phyloP scores from a whole-genome alignment of 2,329 filamentous ascomycete species.

The Penicillium sp. region DNA sequence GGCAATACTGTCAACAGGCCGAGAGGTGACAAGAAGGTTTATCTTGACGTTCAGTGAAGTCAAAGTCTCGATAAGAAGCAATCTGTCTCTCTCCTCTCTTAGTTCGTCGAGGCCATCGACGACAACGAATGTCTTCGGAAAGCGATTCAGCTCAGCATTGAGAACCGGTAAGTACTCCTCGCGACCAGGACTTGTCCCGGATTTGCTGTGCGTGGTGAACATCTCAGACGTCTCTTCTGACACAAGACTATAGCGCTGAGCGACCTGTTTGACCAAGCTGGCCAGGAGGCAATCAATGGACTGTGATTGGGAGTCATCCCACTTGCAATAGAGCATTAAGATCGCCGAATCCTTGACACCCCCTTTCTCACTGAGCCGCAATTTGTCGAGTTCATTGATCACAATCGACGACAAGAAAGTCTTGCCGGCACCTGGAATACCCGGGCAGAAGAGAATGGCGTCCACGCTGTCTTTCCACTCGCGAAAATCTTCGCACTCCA shows the following conservation, averaged over 20 bases:
- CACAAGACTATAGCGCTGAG: neutral
- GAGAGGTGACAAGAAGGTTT: conserved; percentile 1
- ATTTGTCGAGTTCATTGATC: conserved; percentile 3
- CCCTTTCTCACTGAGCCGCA: conserved; percentile 1
- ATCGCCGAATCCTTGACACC: conserved; percentile 8
- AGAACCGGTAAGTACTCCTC: neutral
- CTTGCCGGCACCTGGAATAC: conserved; percentile 2
- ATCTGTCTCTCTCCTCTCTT: conserved; percentile 1
- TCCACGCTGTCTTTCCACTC: neutral
- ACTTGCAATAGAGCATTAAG: conserved; percentile 17
- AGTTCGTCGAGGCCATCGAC: conserved; percentile 3
- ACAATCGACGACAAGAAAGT: conserved; percentile 1
- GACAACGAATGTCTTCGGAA: conserved; percentile 1
- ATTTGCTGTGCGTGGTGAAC: conserved; percentile 1
- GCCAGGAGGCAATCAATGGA: conserved; percentile 1
- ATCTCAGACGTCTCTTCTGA: neutral
- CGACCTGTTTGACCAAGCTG: conserved; percentile 3
- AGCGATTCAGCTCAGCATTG: neutral
- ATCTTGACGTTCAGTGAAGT: neutral
- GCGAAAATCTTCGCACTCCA: conserved; percentile 1
- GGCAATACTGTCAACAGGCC: neutral
- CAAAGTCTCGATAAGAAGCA: neutral
- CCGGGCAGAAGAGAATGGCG: conserved; percentile 1
- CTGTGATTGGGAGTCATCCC: conserved; percentile 12
- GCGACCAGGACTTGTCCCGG: neutral